Evolutionary conservation across 2,329 filamentous ascomycete species (phyloP).

Genomic region (Botrytis sinoallii): DNA sequence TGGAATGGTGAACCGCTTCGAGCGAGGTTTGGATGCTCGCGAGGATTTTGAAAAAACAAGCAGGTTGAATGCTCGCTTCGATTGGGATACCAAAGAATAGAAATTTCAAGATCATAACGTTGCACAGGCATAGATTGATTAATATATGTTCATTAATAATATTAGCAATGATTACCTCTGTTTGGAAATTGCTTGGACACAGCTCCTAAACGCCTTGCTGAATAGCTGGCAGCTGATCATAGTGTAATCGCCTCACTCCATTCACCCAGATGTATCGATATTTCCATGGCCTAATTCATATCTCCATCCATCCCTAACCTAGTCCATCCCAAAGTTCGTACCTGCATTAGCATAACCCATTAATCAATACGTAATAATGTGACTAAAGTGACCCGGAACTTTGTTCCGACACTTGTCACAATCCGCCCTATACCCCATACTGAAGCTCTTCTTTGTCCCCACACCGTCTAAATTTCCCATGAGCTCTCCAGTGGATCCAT

Average conservation of each 20-base stretch:
- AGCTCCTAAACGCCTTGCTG: not conserved
- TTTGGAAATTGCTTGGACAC: not conserved
- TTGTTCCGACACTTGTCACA: conserved; percentile 75
- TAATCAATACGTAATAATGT: conserved; percentile 57
- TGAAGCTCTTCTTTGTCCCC: conserved; percentile 67
- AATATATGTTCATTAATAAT: conserved; percentile 5
- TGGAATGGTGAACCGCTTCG: not conserved
- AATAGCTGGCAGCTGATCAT: not conserved
- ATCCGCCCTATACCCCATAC: conserved; percentile 74
- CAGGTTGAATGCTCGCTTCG: not conserved
- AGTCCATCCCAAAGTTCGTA: not conserved
- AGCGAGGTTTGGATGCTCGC: not conserved
- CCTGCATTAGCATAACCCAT: conserved; percentile 6
- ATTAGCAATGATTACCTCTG: not conserved
- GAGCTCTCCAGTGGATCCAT: conserved; percentile 28
- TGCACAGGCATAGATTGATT: not conserved
- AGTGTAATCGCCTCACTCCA: not conserved
- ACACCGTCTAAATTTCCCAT: conserved; percentile 20
- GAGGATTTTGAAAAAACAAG: not conserved
- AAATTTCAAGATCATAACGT: not conserved
- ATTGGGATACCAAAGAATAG: not conserved
- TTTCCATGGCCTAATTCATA: not conserved
- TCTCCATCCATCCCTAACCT: not conserved
- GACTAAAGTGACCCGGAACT: conserved; percentile 77
- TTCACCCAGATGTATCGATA: not conserved